Conservation (phyloP, 31 red algal genomes). For the Endocladia muricata region DNA sequence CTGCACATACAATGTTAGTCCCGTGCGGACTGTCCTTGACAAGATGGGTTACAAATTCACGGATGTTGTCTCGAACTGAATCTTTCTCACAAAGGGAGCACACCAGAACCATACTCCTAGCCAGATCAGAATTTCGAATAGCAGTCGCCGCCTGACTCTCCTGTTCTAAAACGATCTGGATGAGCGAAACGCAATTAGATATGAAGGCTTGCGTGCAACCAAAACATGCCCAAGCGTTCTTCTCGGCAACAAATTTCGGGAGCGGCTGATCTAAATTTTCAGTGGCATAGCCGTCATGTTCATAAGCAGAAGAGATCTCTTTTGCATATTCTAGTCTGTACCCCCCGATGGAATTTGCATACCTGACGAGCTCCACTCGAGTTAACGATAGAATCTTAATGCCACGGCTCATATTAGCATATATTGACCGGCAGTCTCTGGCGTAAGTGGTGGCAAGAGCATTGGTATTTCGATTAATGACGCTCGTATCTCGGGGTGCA, state of each 20-base stretch:
- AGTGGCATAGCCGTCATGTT: neutral
- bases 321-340: constrained; percentile 52
- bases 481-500: neutral
- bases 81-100: constrained; percentile 58
- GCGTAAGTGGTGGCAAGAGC: constrained; percentile 57
- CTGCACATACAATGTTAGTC: constrained; percentile 53
- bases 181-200: constrained; percentile 40
- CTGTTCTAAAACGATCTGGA: constrained; percentile 22
- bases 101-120: constrained; percentile 35
- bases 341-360: constrained; percentile 66
- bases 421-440: constrained; percentile 62
- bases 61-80: constrained; percentile 49
- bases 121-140: constrained; percentile 30
- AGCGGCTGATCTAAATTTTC: neutral
- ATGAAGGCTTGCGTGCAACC: constrained; percentile 77
- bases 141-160: constrained; percentile 8
- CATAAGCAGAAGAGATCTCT: neutral
- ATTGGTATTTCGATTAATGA: constrained; percentile 39
- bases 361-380: constrained; percentile 75
- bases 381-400: constrained; percentile 62
- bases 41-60: constrained; percentile 50
- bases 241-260: neutral
- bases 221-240: constrained; percentile 49
- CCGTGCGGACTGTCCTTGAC: constrained; percentile 58
- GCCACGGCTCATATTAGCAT: constrained; percentile 49